Evolutionary conservation across 306 rosid genomes (phyloP), one percentile per base, ranked within the genome.

Genomic region (Gleditsia sinensis): DNA sequence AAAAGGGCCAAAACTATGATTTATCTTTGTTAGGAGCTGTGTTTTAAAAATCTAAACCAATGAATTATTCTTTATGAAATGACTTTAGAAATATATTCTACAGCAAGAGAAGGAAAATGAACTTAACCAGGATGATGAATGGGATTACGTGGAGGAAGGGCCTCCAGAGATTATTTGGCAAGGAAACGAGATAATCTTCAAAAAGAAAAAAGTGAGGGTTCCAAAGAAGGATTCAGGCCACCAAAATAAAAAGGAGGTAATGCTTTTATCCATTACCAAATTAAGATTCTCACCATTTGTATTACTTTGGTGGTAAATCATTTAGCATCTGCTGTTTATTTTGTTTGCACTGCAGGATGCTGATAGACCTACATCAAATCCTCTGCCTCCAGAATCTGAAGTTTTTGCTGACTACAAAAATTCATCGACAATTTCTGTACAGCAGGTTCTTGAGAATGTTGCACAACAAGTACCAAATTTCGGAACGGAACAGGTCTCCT

Each of bases 121-220:
- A 11, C 20, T 51, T 1, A 36, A 40, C 30, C 85, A 82, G 33
- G 80, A 76, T 43, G 85, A 83, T 39, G 82, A 83, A 17, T 82
- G 86, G 80, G 93, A 91, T 39, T 89, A 84, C 48, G 83, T 81
- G 39, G 91, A 87, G 71, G 91, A 82, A 25, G 96, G 94, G 16
- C 96, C 90, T 19, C 88, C 97, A 0, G 88, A 87, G 84, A 83
- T 94, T 64, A 88, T 91, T 45, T 94, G 93, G 96, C 81, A 76
- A 81, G 98, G 97, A 77, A 90, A 94, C 6, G 96, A 90, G 82
- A 94, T 94, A 39, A 91, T 75, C 79, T 67, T 91, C 69, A 87
- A 83, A 80, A 94, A 88, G 89, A 94, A 89, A 56, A 85, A 46
- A 71, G 78, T 89, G 25, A 86, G 83, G 86, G 80, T 86, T 83